Evolutionary conservation across 768 basidiomycete species (phyloP).

Genomic region (Lactarius psammicola): DNA sequence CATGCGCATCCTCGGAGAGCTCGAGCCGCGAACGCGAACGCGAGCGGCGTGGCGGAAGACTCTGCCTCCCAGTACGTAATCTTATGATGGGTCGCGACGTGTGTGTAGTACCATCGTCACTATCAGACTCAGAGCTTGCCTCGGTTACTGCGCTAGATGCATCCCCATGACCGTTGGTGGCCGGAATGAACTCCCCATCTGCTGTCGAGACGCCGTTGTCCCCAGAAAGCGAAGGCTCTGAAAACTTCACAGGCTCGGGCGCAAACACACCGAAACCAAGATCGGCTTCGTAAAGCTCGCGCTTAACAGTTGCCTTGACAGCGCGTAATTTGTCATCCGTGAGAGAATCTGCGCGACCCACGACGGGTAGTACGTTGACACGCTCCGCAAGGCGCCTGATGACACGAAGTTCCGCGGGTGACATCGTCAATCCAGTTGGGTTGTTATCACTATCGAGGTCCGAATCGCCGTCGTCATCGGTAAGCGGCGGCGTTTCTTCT

Average conservation of each 20-base stretch:
- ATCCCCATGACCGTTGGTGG: constrained; percentile 34
- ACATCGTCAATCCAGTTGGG: constrained; percentile 58
- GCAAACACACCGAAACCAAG: constrained; percentile 79
- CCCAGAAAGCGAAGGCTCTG: constrained; percentile 19
- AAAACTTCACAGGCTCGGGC: constrained; percentile 37
- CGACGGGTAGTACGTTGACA: constrained; percentile 77
- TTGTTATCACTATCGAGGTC: constrained; percentile 52
- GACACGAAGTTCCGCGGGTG: constrained; percentile 74
- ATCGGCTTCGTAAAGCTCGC: constrained; percentile 60
- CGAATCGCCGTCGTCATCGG: constrained; percentile 42
- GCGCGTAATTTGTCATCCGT: constrained; percentile 72
- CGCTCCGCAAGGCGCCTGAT: constrained; percentile 72
- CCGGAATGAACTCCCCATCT: constrained; percentile 19
- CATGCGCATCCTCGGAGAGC: constrained; percentile 55
- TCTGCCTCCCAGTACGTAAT: constrained; percentile 53
- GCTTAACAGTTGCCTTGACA: constrained; percentile 71
- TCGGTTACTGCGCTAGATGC: constrained; percentile 27
- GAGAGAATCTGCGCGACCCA: constrained; percentile 78
- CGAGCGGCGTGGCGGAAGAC: constrained; percentile 46
- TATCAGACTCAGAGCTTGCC: constrained; percentile 42
- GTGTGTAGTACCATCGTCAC: constrained; percentile 54
- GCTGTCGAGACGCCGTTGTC: constrained; percentile 8
- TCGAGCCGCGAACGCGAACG: constrained; percentile 70
- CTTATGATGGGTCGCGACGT: constrained; percentile 75
- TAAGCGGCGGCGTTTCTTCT: constrained; percentile 50